Conservation (phyloP, 106 monocot genomes). For the Vanilla planifolia region DNA sequence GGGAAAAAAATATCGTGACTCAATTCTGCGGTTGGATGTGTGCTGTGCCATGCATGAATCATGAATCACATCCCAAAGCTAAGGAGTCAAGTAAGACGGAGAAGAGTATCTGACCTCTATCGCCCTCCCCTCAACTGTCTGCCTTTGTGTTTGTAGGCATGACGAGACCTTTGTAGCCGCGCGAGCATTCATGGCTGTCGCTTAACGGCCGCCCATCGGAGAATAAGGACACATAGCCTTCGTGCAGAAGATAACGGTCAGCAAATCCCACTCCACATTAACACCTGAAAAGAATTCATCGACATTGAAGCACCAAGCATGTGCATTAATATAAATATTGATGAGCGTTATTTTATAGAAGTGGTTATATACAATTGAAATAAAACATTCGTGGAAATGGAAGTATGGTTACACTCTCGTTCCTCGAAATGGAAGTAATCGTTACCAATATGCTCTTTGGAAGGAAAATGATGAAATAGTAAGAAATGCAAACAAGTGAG, state of each 20-base stretch:
- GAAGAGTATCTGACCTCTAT: not conserved
- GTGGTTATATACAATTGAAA: conserved; percentile 3
- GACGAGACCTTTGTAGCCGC: too few species aligned
- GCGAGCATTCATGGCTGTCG: conserved; percentile 2
- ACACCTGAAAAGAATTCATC: not conserved
- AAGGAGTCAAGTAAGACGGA: too few species aligned
- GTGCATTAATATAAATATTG: not conserved
- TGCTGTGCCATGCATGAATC: conserved; percentile 1
- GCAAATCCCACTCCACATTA: not conserved
- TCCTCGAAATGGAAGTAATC: not conserved
- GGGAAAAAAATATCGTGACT: too few species aligned
- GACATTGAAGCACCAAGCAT: not conserved
- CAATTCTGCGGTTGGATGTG: too few species aligned
- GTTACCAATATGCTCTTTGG: not conserved
- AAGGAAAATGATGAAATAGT: conserved; percentile 2
- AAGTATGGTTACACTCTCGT: not conserved
- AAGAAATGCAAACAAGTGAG: not conserved
- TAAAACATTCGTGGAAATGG: not conserved
- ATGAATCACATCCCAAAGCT: not conserved
- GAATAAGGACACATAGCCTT: too few species aligned
- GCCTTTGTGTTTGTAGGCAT: too few species aligned
- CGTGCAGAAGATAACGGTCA: too few species aligned
- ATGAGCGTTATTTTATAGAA: not conserved
- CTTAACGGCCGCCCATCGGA: too few species aligned
- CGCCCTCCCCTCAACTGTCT: too few species aligned